These are phyloP conservation scores for Scolecobasidium constrictum DNA, from an alignment of 2,329 filamentous ascomycete genomes.

Conservation along the genomic window DNA sequence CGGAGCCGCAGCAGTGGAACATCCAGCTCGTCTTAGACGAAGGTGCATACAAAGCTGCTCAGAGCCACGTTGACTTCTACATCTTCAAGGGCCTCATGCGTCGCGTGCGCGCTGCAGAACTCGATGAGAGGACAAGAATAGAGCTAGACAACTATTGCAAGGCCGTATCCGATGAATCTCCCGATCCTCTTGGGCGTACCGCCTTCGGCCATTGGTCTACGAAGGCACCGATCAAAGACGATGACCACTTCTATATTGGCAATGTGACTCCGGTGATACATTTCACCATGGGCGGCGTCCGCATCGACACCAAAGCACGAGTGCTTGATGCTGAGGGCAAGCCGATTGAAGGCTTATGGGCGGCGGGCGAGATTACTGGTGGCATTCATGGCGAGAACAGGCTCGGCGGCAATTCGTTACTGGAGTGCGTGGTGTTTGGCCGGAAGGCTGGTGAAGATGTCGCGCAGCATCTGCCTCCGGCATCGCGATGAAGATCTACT, in stretches of 20 bases:
- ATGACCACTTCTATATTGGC: constrained; percentile 47
- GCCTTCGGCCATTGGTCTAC: constrained; percentile 47
- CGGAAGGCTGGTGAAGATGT: constrained; percentile 43
- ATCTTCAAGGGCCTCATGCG: constrained; percentile 49
- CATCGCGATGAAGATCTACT: no score
- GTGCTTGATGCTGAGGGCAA: constrained; percentile 34
- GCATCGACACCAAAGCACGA: constrained; percentile 43
- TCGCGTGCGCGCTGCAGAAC: constrained; percentile 33
- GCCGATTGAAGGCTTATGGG: constrained; percentile 48
- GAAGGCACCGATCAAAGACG: constrained; percentile 30
- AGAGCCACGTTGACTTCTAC: constrained; percentile 52
- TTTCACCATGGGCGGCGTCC: constrained; percentile 56
- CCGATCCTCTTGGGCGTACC: constrained; percentile 37
- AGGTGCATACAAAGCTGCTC: constrained; percentile 40
- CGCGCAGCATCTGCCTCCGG: constrained; percentile 21
- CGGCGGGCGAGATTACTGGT: constrained; percentile 53
- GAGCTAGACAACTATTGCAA: constrained; percentile 40
- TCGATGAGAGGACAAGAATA: constrained; percentile 20
- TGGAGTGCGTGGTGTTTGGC: constrained; percentile 56
- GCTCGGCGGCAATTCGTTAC: constrained; percentile 48
- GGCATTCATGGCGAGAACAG: constrained; percentile 54
- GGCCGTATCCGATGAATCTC: constrained; percentile 27
- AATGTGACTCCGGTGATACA: constrained; percentile 53
- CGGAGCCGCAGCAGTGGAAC: constrained; percentile 43
- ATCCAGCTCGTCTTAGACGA: constrained; percentile 50